Evolutionary conservation across 139 green algal genomes (phyloP), one percentile per base, ranked within the genome.

Genomic region (Chlamydomonas sp.): DNA sequence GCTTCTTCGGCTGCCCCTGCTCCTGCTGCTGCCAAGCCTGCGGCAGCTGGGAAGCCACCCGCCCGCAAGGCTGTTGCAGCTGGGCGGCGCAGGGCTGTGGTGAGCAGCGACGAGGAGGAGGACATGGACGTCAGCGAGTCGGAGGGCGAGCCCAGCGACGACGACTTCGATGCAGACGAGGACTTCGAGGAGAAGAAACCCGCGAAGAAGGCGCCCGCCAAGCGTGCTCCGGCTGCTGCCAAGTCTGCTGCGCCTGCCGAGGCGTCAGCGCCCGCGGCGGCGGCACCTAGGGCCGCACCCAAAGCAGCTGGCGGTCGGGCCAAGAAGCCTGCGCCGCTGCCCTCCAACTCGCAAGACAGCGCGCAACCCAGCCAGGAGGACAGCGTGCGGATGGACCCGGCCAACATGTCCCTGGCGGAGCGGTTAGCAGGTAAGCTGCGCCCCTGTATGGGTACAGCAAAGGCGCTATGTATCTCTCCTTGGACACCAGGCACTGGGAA

Each of bases 51-150:
- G 49, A 86, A 88, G 80, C 63, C 72, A 1, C 49, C 74, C 0
- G 85, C 81, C 2, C 85, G 85, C 61, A 93, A 92, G 73, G 90
- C 86, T 57, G 80, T 77, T 3, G 73, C 66, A 68, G 77, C 59
- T 8, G 88, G 89, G 9, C 77, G 63, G 2, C 69, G 75, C 6
- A 84, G 90, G 12, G 76, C 71, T 63, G 63, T 81, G 8, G 77
- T 89, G 77, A 76, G 86, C 14, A 84, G 86, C 17, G 74, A 89
- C 20, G 88, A 89, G 1, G 92, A 94, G 4, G 62, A 91, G n/a
- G 83, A 88, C 7, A 79, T 74, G 15, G 75, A 85, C 63, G 12
- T 80, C 76, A 83, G 77, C 14, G 61, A 71, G 20, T 72, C 78
- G 14, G 74, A 61, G 10, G 86, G n/a, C 20, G 81, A 60, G 3